Conservation (phyloP, 768 basidiomycete species). For the Suillus subluteus region DNA sequence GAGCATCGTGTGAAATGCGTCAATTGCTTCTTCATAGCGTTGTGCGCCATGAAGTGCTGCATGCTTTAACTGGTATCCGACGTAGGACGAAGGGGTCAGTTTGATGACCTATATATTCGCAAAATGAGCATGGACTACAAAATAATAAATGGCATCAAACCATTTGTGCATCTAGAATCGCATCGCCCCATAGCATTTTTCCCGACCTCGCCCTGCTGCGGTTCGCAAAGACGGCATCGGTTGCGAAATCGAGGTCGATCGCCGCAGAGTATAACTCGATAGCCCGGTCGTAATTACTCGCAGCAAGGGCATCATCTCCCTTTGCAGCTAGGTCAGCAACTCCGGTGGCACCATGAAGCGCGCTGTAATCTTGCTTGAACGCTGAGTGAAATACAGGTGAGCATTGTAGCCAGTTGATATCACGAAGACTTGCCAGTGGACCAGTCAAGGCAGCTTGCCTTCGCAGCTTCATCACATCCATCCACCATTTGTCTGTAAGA, state of each 20-base stretch:
- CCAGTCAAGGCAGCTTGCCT: background rate
- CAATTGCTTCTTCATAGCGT: background rate
- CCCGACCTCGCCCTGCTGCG: background rate
- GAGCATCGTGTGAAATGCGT: background rate
- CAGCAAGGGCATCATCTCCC: background rate
- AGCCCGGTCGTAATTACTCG: background rate
- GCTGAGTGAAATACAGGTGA: background rate
- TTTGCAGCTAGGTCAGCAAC: background rate
- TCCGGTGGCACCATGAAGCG: background rate
- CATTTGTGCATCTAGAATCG: background rate
- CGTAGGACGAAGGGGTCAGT: background rate
- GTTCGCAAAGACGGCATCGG: background rate
- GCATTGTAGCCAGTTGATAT: background rate
- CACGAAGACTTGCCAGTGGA: background rate
- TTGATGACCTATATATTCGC: background rate
- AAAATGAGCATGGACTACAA: background rate
- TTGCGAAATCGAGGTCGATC: background rate
- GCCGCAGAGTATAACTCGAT: background rate
- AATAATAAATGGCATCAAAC: background rate
- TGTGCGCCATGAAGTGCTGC: background rate
- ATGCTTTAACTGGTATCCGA: background rate
- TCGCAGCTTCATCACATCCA: background rate
- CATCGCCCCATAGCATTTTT: constrained; percentile 3
- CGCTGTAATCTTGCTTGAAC: background rate
- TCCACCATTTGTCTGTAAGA: background rate